Conservation (phyloP, 2,329 filamentous ascomycete genomes). For the Cryoendolithus antarcticus region DNA sequence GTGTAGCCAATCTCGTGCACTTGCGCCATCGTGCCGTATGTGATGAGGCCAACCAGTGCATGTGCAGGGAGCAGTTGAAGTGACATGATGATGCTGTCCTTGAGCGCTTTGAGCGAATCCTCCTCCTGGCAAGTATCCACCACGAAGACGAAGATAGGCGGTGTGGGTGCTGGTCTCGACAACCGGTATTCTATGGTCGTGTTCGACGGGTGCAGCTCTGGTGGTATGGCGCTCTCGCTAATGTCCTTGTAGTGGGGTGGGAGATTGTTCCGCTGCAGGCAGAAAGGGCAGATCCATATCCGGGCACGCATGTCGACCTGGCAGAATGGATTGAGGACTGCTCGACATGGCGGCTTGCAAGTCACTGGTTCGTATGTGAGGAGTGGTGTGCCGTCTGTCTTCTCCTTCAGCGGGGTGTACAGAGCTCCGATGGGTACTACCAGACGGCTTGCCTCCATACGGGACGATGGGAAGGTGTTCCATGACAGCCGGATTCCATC, state of each 20-base stretch:
- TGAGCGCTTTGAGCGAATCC: conserved; percentile 68
- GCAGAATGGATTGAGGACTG: conserved; percentile 92
- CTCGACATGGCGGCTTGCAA: conserved; percentile 91
- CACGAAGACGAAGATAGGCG: conserved; percentile 77
- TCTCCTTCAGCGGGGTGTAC: conserved; percentile 93
- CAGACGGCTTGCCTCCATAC: conserved; percentile 52
- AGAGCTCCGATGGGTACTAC: conserved; percentile 83
- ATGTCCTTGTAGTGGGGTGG: conserved; percentile 86
- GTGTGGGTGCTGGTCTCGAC: conserved; percentile 68
- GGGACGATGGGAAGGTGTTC: conserved; percentile 97
- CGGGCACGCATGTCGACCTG: conserved; percentile 74
- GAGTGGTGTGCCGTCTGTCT: conserved; percentile 65
- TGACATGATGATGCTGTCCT: conserved; percentile 79
- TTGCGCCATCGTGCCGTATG: conserved; percentile 90
- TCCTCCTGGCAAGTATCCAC: conserved; percentile 84
- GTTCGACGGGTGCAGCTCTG: conserved; percentile 68
- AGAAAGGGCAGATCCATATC: conserved; percentile 84
- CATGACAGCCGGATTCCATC: conserved; percentile 94
- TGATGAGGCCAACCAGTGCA: conserved; percentile 70
- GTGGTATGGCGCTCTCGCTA: conserved; percentile 67
- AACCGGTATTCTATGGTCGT: conserved; percentile 86
- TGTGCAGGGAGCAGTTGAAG: conserved; percentile 70
- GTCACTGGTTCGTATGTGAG: conserved; percentile 93
- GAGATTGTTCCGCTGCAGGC: conserved; percentile 68
- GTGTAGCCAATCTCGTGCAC: conserved; percentile 97